These are phyloP conservation scores for Xylariales sp. DNA, from an alignment of 2,329 filamentous ascomycete species.

Conservation along the genomic window DNA sequence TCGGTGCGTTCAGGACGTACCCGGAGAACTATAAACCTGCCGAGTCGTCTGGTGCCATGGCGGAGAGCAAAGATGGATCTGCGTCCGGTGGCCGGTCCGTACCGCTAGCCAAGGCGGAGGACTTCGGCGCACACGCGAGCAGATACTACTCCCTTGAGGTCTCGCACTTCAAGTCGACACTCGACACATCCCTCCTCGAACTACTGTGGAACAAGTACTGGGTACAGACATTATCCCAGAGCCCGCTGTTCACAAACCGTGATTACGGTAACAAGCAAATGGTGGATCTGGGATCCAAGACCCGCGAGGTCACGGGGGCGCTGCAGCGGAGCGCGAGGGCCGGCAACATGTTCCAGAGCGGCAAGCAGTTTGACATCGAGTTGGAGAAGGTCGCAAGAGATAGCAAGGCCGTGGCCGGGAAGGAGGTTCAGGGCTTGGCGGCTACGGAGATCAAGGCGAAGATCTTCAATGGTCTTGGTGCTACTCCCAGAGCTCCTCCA, in stretches of 20 bases:
- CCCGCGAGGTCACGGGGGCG: conserved; percentile 55
- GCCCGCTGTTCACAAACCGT: conserved; percentile 83
- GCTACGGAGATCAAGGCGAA: conserved; percentile 26
- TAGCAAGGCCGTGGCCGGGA: conserved; percentile 26
- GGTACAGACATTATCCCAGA: conserved; percentile 92
- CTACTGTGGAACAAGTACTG: conserved; percentile 98
- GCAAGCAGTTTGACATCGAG: conserved; percentile 13
- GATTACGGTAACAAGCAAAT: conserved; percentile 94
- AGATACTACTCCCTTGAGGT: conserved; percentile 90
- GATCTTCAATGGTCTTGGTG: conserved; percentile 25
- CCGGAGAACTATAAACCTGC: conserved; percentile 64
- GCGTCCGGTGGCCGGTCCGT: conserved; percentile 68
- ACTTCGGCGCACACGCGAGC: conserved; percentile 89
- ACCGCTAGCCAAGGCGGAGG: conserved; percentile 87
- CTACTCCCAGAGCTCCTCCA: background rate
- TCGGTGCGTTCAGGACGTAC: conserved; percentile 92
- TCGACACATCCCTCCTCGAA: conserved; percentile 82
- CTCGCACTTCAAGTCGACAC: conserved; percentile 88
- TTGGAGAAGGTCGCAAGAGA: conserved; percentile 24
- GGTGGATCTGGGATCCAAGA: conserved; percentile 78
- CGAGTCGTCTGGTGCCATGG: conserved; percentile 11
- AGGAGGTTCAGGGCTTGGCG: conserved; percentile 29
- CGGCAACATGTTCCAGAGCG: conserved; percentile 20
- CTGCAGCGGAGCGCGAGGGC: conserved; percentile 30
- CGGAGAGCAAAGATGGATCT: conserved; percentile 10